Percentiles rank a stretch among this genome's conserved stretches.
Evolutionary conservation across 108 stramenopile genomes (phyloP).

Genomic region (Epithemia pelagica): DNA sequence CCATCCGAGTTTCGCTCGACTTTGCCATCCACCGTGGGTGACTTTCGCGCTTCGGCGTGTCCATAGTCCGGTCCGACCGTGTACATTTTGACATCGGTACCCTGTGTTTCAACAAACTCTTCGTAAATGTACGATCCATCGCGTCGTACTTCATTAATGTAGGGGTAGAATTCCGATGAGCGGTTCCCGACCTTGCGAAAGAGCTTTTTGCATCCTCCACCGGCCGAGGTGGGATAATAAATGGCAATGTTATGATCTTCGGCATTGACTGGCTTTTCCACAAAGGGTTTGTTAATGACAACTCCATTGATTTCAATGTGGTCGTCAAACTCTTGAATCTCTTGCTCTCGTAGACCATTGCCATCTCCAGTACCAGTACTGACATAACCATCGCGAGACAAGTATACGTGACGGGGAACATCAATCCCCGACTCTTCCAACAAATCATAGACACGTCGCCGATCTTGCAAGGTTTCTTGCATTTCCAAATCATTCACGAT

Average conservation of each 20-base stretch:
- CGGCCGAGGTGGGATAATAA: constrained; percentile 94
- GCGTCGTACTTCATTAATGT: constrained; percentile 87
- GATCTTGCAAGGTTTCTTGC: constrained; percentile 85
- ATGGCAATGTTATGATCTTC: constrained; percentile 98
- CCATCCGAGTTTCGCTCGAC: constrained; percentile 93
- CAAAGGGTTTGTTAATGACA: constrained; percentile 94
- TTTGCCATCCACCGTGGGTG: constrained; percentile 95
- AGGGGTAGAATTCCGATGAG: constrained; percentile 87
- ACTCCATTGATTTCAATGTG: constrained; percentile 93
- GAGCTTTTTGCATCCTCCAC: constrained; percentile 95
- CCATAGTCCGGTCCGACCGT: constrained; percentile 97
- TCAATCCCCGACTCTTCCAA: constrained; percentile 87
- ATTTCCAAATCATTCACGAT: constrained; percentile 89
- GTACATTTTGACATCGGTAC: constrained; percentile 99
- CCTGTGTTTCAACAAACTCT: constrained; percentile 95
- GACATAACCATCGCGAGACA: constrained; percentile 80
- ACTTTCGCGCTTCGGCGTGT: constrained; percentile 97
- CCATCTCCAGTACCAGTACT: constrained; percentile 58
- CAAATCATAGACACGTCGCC: constrained; percentile 88
- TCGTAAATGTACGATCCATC: constrained; percentile 96
- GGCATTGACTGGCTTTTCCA: constrained; percentile 98
- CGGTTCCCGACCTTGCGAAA: constrained; percentile 94
- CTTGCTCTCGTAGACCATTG: constrained; percentile 35
- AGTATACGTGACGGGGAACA: constrained; percentile 87
- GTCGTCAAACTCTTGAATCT: constrained; percentile 88